phyloP scores from a whole-genome alignment of 768 basidiomycete species.

The Lactarius sp. region DNA sequence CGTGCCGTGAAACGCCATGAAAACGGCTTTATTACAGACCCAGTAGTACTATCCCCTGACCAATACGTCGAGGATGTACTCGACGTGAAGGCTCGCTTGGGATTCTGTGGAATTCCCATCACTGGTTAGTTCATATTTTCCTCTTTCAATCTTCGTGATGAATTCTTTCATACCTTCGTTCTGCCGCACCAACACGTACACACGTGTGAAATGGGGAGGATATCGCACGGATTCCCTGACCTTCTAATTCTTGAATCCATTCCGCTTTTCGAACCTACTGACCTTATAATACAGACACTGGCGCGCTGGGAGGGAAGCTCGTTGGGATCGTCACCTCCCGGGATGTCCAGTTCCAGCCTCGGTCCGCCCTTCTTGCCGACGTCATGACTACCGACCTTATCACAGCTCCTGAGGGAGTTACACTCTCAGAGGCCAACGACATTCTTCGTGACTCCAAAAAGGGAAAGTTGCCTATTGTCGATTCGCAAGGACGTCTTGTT shows the following conservation, averaged over 20 bases:
- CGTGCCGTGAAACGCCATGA: constrained; percentile 97
- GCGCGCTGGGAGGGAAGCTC: constrained; percentile 83
- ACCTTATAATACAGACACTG: constrained; percentile 57
- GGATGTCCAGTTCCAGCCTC: constrained; percentile 88
- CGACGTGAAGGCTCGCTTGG: constrained; percentile 85
- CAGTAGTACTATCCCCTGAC: constrained; percentile 77
- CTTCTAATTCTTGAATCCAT: neutral
- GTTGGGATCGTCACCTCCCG: constrained; percentile 95
- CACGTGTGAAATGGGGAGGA: constrained; percentile 73
- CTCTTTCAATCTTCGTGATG: constrained; percentile 37
- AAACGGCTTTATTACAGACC: constrained; percentile 97
- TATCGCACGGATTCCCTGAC: constrained; percentile 27
- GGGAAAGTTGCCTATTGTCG: constrained; percentile 90
- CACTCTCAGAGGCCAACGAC: constrained; percentile 85
- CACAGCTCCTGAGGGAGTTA: constrained; percentile 84
- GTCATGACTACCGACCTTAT: constrained; percentile 91
- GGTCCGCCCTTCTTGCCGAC: constrained; percentile 57
- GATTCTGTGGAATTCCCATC: constrained; percentile 96
- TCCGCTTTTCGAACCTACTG: constrained; percentile 27
- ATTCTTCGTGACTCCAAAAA: constrained; percentile 96
- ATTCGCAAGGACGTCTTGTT: constrained; percentile 57
- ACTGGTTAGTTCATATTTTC: constrained; percentile 64
- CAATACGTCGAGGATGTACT: constrained; percentile 84
- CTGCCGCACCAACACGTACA: constrained; percentile 71
- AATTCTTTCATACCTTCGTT: constrained; percentile 73